Evolutionary conservation across 257 asterid species (phyloP).

Genomic region (Datura wrightii): DNA sequence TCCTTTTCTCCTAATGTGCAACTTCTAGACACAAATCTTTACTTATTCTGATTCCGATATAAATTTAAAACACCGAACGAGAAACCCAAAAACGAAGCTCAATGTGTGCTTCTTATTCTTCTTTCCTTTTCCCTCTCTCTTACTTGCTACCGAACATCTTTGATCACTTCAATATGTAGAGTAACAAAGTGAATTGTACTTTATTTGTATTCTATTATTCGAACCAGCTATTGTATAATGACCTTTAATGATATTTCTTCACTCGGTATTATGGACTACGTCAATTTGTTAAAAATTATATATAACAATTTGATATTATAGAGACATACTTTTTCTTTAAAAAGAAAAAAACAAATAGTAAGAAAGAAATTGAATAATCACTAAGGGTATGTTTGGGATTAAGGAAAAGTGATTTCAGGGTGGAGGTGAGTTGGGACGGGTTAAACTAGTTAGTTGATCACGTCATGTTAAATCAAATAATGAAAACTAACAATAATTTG

Average conservation of each 20-base stretch:
- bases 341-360: too few species aligned
- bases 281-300: neutral
- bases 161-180: neutral
- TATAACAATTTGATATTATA: too few species aligned
- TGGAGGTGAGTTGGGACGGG: neutral
- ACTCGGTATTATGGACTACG: neutral
- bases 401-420: neutral
- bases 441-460: neutral
- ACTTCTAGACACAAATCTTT: too few species aligned
- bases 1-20: too few species aligned
- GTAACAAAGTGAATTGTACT: neutral
- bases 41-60: too few species aligned
- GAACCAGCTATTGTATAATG: conserved; percentile 5
- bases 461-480: neutral
- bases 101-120: neutral
- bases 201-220: neutral
- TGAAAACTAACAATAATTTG: neutral
- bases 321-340: too few species aligned
- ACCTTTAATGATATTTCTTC: conserved; percentile 10
- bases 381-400: neutral
- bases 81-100: neutral
- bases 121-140: neutral
- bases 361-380: neutral
- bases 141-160: neutral
- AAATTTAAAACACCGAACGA: neutral